A percentile compares a stretch with the other conserved stretches of the same genome.
These are phyloP conservation scores for Zoysia matrella DNA, from an alignment of 202 grass and related monocot genomes.

Conservation along the genomic window DNA sequence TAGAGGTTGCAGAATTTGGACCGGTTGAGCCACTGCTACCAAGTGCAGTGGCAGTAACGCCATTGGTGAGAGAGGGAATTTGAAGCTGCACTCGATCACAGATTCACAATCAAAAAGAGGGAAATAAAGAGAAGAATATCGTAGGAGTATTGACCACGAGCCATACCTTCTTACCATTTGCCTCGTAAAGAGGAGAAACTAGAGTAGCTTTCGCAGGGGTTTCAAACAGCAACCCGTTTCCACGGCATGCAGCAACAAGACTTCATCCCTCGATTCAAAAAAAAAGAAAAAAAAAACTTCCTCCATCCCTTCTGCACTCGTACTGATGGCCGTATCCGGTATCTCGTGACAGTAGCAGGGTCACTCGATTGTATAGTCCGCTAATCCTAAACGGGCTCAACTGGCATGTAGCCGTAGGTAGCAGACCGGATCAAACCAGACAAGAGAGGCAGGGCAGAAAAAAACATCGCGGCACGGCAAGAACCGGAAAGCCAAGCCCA, in stretches of 20 bases:
- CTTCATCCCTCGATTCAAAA: too few relatives aligned
- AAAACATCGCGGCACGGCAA: neutral
- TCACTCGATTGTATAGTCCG: constrained; percentile 39
- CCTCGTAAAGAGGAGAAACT: constrained; percentile 29
- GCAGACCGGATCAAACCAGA: neutral
- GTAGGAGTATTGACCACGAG: neutral
- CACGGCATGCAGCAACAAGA: neutral
- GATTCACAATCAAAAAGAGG: too few relatives aligned
- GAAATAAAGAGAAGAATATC: neutral
- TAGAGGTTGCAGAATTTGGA: neutral
- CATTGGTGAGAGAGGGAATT: neutral
- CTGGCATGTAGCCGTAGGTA: neutral
- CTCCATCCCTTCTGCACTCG: constrained; percentile 12
- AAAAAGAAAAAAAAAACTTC: neutral
- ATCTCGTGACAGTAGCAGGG: constrained; percentile 48
- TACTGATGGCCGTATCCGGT: neutral
- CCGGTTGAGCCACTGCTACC: neutral
- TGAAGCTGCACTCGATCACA: neutral
- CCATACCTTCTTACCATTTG: constrained; percentile 5
- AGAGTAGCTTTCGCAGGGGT: neutral
- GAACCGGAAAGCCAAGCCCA: neutral
- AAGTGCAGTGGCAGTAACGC: neutral
- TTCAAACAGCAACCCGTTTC: neutral
- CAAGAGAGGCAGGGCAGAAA: neutral
- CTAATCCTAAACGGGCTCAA: constrained; percentile 73